These are phyloP conservation scores for Pistacia atlantica DNA, from an alignment of 345 rosid genomes.

Conservation along the genomic window DNA sequence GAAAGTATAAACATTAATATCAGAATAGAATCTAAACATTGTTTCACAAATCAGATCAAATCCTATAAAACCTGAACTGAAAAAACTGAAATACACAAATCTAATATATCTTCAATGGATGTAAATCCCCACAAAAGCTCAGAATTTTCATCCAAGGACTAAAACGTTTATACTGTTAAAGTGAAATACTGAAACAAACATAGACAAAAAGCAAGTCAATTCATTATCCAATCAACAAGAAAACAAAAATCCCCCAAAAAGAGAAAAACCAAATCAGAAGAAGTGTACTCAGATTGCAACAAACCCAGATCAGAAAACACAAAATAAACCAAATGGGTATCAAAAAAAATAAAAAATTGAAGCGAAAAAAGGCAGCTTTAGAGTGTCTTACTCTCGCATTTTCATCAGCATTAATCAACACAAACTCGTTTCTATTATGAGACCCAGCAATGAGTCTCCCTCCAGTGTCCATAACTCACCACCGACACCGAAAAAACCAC, in stretches of 20 bases:
- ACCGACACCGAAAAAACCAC: neutral
- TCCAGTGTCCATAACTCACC: slow-evolving; percentile 70
- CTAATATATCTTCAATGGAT: neutral
- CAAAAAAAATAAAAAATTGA: neutral
- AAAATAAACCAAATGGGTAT: slow-evolving; percentile 4
- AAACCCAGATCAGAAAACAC: slow-evolving; percentile 42
- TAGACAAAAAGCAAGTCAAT: neutral
- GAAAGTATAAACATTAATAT: neutral
- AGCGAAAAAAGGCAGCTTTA: neutral
- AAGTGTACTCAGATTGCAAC: slow-evolving; percentile 4
- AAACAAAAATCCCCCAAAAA: neutral
- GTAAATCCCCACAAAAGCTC: neutral
- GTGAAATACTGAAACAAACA: neutral
- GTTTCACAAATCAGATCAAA: slow-evolving; percentile 12
- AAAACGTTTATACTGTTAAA: neutral
- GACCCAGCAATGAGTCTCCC: slow-evolving; percentile 96
- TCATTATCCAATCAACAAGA: neutral
- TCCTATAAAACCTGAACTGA: neutral
- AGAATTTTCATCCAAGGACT: neutral
- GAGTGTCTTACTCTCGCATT: slow-evolving; percentile 60
- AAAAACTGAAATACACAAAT: neutral
- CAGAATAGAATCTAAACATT: slow-evolving; percentile 10
- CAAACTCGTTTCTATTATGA: slow-evolving; percentile 94
- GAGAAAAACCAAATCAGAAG: neutral
- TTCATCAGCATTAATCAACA: slow-evolving; percentile 92